Percentiles rank a stretch among this genome's conserved stretches.
Conservation (phyloP, 2,329 filamentous ascomycete species). For the Nemania abortiva region DNA sequence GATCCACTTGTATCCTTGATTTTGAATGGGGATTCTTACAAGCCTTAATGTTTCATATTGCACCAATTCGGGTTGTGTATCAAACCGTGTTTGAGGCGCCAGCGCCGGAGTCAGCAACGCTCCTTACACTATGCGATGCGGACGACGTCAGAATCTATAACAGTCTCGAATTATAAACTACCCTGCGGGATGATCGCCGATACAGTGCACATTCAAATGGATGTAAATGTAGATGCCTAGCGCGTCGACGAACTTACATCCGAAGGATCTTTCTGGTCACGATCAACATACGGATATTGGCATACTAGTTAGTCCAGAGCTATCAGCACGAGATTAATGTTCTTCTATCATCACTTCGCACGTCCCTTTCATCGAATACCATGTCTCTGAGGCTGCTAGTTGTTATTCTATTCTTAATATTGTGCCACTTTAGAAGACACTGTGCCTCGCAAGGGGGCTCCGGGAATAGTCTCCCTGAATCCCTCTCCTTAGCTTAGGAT, state of each 20-base stretch:
- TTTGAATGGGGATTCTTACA: neutral
- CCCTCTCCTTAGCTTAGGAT: neutral
- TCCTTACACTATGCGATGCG: neutral
- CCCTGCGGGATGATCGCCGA: too few species aligned
- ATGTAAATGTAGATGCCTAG: neutral
- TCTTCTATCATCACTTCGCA: neutral
- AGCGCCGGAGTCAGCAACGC: neutral
- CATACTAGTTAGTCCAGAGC: neutral
- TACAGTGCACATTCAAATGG: neutral
- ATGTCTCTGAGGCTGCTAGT: neutral
- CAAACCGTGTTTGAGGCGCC: slow-evolving; percentile 9
- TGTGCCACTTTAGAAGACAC: neutral
- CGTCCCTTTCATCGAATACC: neutral
- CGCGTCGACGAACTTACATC: neutral
- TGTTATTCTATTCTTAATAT: neutral
- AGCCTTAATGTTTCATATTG: slow-evolving; percentile 5
- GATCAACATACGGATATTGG: neutral
- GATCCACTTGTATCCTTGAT: neutral
- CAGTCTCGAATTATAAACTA: neutral
- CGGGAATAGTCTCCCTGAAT: neutral
- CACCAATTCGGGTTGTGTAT: neutral
- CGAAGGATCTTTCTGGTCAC: neutral
- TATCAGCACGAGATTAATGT: too few species aligned
- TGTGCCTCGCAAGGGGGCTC: neutral
- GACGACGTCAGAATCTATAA: neutral